Conservation (phyloP, 768 basidiomycete genomes). For the Dentipellis sp. region DNA sequence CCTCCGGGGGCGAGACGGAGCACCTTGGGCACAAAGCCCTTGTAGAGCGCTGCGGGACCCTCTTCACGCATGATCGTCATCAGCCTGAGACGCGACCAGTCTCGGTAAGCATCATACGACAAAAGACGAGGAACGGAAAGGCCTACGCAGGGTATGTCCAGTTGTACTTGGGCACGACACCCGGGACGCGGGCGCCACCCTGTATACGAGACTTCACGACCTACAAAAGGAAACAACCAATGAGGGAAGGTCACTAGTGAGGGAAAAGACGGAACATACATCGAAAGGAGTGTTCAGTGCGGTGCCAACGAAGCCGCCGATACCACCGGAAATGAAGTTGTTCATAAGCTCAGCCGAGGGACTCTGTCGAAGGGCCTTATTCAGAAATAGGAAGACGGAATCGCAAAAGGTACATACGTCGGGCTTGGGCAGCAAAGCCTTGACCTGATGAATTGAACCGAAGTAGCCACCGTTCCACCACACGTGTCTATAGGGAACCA, state of each 20-base stretch:
- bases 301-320: slow-evolving; percentile 90
- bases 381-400: not conserved
- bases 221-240: slow-evolving; percentile 26
- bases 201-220: slow-evolving; percentile 97
- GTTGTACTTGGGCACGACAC: slow-evolving; percentile 81
- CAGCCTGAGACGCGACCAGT: slow-evolving; percentile 27
- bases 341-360: slow-evolving; percentile 45
- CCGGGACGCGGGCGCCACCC: slow-evolving; percentile 52
- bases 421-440: slow-evolving; percentile 71
- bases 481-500: slow-evolving; percentile 43
- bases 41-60: slow-evolving; percentile 78
- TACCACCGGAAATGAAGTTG: slow-evolving; percentile 84
- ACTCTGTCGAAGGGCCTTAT: not conserved
- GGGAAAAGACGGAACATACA: slow-evolving; percentile 17
- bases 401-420: slow-evolving; percentile 39
- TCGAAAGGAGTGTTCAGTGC: slow-evolving; percentile 81
- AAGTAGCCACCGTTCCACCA: slow-evolving; percentile 98
- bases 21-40: slow-evolving; percentile 93
- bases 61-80: slow-evolving; percentile 82
- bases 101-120: not conserved
- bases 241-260: not conserved
- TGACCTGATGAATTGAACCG: slow-evolving; percentile 83
- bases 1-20: slow-evolving; percentile 92
- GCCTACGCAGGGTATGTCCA: slow-evolving; percentile 86
- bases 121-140: not conserved